Base-by-base conservation (phyloP, 805 yeast genomes). In the Saccharomycopsis vini region DNA sequence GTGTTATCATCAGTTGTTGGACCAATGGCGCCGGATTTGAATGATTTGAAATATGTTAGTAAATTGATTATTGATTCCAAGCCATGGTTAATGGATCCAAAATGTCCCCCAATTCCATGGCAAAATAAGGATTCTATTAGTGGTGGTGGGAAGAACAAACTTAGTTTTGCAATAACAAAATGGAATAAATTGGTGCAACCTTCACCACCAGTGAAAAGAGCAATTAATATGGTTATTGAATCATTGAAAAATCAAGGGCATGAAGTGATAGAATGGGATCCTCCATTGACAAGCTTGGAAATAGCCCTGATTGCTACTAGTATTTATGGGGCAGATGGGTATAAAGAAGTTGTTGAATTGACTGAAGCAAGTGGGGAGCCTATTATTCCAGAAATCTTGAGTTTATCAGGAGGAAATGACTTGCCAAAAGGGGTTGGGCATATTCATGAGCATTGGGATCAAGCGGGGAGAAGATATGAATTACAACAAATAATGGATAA, bases 121-220 rank as follows among this genome's bases (percentile, higher is more conserved):
- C 61, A 68, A 46, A 49, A 53, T 1, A 54, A 54, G 0, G 47
- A 53, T 34, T 44, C 49, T 10, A 23, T 15, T 13, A 39, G 13
- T 24, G 51, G 41, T 5, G 45, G n/a, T n/a, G n/a, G n/a, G n/a
- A n/a, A n/a, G n/a, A n/a, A 49, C 23, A 67, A 65, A 48, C 53
- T 73, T 23, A 66, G 59, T n/a, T 55, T 76, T 51, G 81, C 77
- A 3, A 53, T 73, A 13, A 50, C 71, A 52, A 52, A 51, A 23
- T 68, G 67, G 57, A 79, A 77, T 54, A 62, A 63, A 5, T 52
- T 58, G 22, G 65, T 71, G 12, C 60, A 64, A 46, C 81, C 81
- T 10, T 72, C 72, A 24, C 81, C 82, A 1, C 80, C 81, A 7
- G 66, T 77, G 15, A 51, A 58, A 4, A 62, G 80, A 48, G 75